A percentile compares a stretch with the other conserved stretches of the same genome.
Evolutionary conservation across 208 protist species (phyloP).

Genomic region (Trypanosoma theileri): DNA sequence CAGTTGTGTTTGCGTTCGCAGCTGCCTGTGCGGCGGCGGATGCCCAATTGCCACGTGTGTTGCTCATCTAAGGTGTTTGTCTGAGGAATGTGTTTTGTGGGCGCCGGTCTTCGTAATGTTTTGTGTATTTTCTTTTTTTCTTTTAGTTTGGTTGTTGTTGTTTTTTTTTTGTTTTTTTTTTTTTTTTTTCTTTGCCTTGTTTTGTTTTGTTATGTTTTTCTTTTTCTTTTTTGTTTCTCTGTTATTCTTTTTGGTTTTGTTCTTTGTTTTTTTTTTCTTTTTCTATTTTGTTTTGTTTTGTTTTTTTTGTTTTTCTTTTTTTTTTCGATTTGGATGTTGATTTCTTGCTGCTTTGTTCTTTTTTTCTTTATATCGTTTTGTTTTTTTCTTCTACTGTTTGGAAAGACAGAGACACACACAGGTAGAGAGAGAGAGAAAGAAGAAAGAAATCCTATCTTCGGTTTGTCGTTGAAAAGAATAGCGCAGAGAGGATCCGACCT

Average conservation of each 20-base stretch:
- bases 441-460: neutral
- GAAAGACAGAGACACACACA: neutral
- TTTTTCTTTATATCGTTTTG: neutral
- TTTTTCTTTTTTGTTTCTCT: neutral
- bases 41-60: too few species aligned
- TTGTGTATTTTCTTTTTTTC: neutral
- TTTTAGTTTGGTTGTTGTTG: neutral
- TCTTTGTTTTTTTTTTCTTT: neutral
- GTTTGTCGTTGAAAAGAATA: slow-evolving; percentile 1
- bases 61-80: too few species aligned
- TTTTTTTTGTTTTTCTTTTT: slow-evolving; percentile 7
- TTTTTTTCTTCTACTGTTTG: neutral
- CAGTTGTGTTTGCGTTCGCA: too few species aligned
- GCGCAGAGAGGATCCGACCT: slow-evolving; percentile 10
- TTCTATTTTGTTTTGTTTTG: slow-evolving; percentile 1
- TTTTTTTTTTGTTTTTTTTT: slow-evolving; percentile 1
- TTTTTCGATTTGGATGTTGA: neutral
- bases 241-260: neutral
- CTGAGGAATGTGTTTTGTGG: too few species aligned
- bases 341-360: neutral
- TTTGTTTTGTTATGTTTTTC: neutral
- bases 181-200: slow-evolving; percentile 1
- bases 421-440: neutral
- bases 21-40: too few species aligned
- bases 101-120: neutral